phyloP scores from a whole-genome alignment of 805 yeast species.

The Barnettozyma wickerhamii region DNA sequence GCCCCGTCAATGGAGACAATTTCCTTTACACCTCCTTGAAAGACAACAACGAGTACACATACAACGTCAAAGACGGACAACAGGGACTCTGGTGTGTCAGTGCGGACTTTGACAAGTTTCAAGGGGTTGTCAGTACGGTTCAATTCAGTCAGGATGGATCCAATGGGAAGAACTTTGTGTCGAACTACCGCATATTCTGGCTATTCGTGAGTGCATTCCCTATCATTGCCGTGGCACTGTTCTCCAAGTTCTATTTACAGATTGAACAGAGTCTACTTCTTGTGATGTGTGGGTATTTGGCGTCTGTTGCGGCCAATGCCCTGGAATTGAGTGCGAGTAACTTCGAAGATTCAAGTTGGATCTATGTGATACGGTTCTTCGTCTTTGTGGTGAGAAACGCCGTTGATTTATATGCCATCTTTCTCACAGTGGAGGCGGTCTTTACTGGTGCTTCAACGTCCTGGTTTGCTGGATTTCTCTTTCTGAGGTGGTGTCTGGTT shows the following conservation, averaged over 20 bases:
- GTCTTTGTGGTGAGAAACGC: not conserved
- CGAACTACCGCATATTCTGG: not conserved
- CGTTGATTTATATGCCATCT: not conserved
- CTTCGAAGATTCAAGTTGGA: not conserved
- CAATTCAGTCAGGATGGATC: not conserved
- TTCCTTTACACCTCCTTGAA: not conserved
- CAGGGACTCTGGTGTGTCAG: not conserved
- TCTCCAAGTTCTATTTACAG: not conserved
- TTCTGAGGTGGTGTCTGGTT: not conserved
- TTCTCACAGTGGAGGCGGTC: not conserved
- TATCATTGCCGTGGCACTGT: not conserved
- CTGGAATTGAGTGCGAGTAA: not conserved
- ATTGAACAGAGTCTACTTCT: not conserved
- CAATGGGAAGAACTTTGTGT: not conserved
- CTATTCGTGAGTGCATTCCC: not conserved
- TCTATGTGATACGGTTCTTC: not conserved
- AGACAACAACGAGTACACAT: not conserved
- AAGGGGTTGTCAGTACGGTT: not conserved
- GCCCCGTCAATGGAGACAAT: not conserved
- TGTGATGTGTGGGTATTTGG: not conserved
- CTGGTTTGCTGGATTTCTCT: not conserved
- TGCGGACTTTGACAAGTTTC: not conserved
- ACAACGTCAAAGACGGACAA: not conserved
- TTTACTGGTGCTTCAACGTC: not conserved
- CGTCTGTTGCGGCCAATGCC: not conserved